These are phyloP conservation scores for Aspergillus thermomutatus DNA, from an alignment of 2,329 filamentous ascomycete genomes.

Conservation along the genomic window DNA sequence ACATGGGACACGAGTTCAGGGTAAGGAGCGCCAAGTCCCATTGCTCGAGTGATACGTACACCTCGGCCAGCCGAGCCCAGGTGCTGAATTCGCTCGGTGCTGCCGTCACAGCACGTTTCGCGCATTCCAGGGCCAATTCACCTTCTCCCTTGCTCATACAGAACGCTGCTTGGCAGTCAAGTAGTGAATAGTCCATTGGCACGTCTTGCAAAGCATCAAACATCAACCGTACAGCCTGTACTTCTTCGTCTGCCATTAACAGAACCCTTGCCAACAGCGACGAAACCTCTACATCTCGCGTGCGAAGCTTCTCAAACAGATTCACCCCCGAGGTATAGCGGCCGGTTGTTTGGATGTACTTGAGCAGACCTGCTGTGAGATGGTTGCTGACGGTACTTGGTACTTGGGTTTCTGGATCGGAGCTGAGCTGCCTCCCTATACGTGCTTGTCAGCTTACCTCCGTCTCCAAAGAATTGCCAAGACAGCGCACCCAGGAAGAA, in stretches of 20 bases:
- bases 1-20: constrained; percentile 98
- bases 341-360: constrained; percentile 93
- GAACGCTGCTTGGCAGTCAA: constrained; percentile 92
- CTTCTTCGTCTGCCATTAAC: constrained; percentile 93
- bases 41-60: constrained; percentile 90
- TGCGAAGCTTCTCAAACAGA: constrained; percentile 90
- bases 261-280: constrained; percentile 87
- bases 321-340: constrained; percentile 95
- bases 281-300: constrained; percentile 87
- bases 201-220: constrained; percentile 85
- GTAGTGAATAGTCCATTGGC: constrained; percentile 95
- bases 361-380: constrained; percentile 85
- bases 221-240: constrained; percentile 85
- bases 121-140: constrained; percentile 85
- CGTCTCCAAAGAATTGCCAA: no score
- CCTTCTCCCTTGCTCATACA: constrained; percentile 83
- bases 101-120: constrained; percentile 89
- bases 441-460: constrained; percentile 16
- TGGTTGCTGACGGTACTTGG: constrained; percentile 97
- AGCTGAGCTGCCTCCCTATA: constrained; percentile 87
- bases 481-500: constrained; percentile 77
- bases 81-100: constrained; percentile 96
- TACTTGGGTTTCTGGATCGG: constrained; percentile 94
- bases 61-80: constrained; percentile 89
- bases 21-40: constrained; percentile 96